Conservation (phyloP, 169 alveolate genomes). For the Plasmodium relictum region DNA sequence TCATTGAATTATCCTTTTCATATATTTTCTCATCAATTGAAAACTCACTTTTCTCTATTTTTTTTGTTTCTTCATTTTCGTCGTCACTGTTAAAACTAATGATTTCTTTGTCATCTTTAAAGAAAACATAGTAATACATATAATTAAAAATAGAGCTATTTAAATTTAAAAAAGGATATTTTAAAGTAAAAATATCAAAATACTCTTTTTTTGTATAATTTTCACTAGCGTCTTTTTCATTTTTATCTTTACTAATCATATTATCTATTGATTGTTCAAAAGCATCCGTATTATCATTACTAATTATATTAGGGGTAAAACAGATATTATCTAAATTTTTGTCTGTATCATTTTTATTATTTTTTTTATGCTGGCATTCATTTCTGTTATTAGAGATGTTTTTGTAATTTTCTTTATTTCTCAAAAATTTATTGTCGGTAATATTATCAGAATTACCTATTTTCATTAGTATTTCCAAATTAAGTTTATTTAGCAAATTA, state of each 20-base stretch:
- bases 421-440: background rate
- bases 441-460: background rate
- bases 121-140: constrained; percentile 63
- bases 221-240: constrained; percentile 11
- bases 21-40: background rate
- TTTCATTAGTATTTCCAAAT: background rate
- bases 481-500: constrained; percentile 11
- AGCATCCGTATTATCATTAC: background rate
- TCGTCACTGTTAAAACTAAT: background rate
- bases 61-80: background rate
- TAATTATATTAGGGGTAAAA: background rate
- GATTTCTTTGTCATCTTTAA: constrained; percentile 16
- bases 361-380: background rate
- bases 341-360: background rate
- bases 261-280: background rate
- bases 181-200: constrained; percentile 2
- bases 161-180: constrained; percentile 74
- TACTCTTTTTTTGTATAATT: background rate
- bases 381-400: background rate
- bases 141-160: constrained; percentile 60
- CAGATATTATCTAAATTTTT: background rate
- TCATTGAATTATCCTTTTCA: background rate
- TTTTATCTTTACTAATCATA: background rate
- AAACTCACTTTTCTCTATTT: background rate
- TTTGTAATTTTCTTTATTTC: background rate